phyloP scores from a whole-genome alignment of 2,329 filamentous ascomycete species.

The Fusarium sp. region DNA sequence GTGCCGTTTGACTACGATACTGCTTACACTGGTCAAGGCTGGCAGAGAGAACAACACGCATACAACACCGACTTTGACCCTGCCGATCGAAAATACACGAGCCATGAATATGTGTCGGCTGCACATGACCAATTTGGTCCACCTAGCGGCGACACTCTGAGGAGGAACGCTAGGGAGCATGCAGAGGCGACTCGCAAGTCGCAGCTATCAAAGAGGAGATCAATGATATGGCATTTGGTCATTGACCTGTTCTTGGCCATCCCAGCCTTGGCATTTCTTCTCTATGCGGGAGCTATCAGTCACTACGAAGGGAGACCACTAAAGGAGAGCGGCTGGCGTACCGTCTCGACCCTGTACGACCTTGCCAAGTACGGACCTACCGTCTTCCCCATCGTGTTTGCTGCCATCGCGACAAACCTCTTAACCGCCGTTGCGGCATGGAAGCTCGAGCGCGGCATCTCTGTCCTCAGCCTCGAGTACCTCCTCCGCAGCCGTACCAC shows the following conservation, averaged over 20 bases:
- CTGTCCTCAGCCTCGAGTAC: slow-evolving; percentile 1
- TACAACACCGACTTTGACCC: neutral
- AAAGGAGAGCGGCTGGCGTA: neutral
- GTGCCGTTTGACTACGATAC: neutral
- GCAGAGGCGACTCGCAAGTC: neutral
- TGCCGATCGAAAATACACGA: neutral
- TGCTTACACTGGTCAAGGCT: neutral
- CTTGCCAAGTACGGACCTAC: slow-evolving; percentile 4
- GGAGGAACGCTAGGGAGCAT: neutral
- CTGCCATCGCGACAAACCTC: slow-evolving; percentile 10
- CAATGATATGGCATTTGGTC: neutral
- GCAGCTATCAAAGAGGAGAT: neutral
- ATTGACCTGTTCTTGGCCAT: slow-evolving; percentile 4
- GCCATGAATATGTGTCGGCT: neutral
- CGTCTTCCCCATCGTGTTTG: slow-evolving; percentile 10
- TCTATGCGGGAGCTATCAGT: neutral
- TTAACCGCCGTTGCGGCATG: slow-evolving; percentile 4
- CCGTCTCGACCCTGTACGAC: neutral
- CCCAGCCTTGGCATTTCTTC: slow-evolving; percentile 8
- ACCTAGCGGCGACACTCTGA: neutral
- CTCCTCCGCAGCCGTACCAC: slow-evolving; percentile 16
- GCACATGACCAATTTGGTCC: neutral
- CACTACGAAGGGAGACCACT: slow-evolving; percentile 5
- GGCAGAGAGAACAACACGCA: neutral
- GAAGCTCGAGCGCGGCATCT: slow-evolving; percentile 15